Evolutionary conservation across 495 filamentous ascomycete species (phyloP), one percentile per base, ranked within the genome.

Genomic region (Daldinia grandis): DNA sequence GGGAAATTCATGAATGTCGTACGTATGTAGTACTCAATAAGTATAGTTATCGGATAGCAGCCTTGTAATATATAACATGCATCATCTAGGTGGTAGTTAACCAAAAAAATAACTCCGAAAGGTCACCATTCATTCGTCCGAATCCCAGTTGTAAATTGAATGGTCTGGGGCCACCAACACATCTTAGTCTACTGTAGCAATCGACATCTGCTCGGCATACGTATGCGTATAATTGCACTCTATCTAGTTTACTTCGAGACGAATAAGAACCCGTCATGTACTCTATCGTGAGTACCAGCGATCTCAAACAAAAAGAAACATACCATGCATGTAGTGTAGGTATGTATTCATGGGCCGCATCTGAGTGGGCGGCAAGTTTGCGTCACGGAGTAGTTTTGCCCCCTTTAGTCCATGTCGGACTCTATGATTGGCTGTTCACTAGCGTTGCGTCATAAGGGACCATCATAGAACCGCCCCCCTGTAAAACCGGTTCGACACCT

Each of bases 381-480:
- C 47, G 62, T 68, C 63, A 65, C 64, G 56, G 35, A n/a, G 31
- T 31, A 37, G 25, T 72, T 69, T 70, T 76, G 74, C 72, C 74
- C 68, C 59, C 73, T 76, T 74, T 71, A 37, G 74, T 70, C 54
- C n/a, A 72, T 44, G 56, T 58, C 51, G 17, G 30, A 14, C 27
- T 24, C 42, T 60, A 60, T 76, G 74, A 74, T 76, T 76, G 74
- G 74, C 4, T 59, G 5, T 21, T 21, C 17, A 64, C 10, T 53
- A 24, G 17, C 28, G 58, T 60, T 74, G 65, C 74, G 68, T 76
- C 74, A 71, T 72, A 47, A 38, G 49, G 58, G 58, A 49, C 70
- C 50, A 62, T 61, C 44, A 58, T 40, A 62, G 55, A 47, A 21
- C 19, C 49, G 4, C 62, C 53, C 69, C 68, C 69, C 33, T 72